phyloP scores from a whole-genome alignment of 2,329 filamentous ascomycete genomes.

The Venturia pyrina region DNA sequence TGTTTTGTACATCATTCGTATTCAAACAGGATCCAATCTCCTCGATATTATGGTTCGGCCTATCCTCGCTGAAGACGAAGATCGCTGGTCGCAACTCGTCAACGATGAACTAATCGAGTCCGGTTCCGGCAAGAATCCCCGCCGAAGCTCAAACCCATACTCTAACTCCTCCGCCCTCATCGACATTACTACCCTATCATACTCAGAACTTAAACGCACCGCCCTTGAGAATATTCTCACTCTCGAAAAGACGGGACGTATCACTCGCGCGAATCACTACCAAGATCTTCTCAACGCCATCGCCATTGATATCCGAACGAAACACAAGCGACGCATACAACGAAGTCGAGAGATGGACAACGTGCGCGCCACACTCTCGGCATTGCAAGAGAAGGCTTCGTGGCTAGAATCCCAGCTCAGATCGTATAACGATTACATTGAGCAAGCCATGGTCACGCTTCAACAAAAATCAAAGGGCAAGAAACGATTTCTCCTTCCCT shows the following conservation, averaged over 20 bases:
- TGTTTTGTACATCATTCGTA: conserved; percentile 92
- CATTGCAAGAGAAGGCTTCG: conserved; percentile 74
- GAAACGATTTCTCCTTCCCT: conserved; percentile 88
- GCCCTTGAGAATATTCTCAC: conserved; percentile 89
- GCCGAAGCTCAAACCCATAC: conserved; percentile 70
- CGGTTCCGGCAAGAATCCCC: conserved; percentile 29
- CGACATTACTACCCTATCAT: conserved; percentile 82
- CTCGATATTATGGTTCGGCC: conserved; percentile 92
- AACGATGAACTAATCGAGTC: conserved; percentile 59
- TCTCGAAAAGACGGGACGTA: conserved; percentile 77
- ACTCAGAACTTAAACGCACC: conserved; percentile 84
- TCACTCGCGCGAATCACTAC: conserved; percentile 80
- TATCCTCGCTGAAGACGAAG: conserved; percentile 76
- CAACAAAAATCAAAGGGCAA: conserved; percentile 97
- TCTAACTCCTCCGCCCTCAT: conserved; percentile 48
- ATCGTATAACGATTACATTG: conserved; percentile 98
- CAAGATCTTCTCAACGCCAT: conserved; percentile 98
- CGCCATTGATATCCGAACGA: conserved; percentile 90
- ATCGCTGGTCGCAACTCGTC: conserved; percentile 74
- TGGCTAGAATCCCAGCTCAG: conserved; percentile 94
- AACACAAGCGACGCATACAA: conserved; percentile 86
- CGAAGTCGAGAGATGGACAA: conserved; percentile 83
- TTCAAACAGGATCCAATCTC: conserved; percentile 85
- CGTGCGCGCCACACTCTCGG: conserved; percentile 62
- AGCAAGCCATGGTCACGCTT: conserved; percentile 93